Evolutionary conservation across 1,284 basidiomycete species (phyloP), one percentile per base, ranked within the genome.

Genomic region (Anthracocystis panici-leucophaei): DNA sequence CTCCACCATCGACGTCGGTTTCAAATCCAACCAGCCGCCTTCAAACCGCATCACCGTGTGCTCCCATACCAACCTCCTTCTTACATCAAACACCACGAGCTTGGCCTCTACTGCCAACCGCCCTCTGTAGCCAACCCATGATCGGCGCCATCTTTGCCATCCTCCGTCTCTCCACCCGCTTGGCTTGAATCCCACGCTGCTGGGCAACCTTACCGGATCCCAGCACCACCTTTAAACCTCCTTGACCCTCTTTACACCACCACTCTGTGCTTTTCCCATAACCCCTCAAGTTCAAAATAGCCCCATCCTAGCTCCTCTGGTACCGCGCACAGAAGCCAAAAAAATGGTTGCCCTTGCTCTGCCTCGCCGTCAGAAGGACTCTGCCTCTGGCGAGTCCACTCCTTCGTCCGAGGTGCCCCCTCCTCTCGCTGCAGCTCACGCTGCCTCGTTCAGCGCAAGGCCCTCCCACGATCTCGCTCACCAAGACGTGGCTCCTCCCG

Each of bases 121-220:
- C 60, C 54, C 12, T 55, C 51, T 54, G 69, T 76, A 76, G 74
- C 74, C 74, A 76, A 76, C 74, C 59, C 68, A 76, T 76, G 74
- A 65, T 64, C 69, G 65, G 60, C 60, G 57, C 51, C 61, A 63
- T 60, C 51, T 57, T 65, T 55, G 62, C 59, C 48, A 58, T 74
- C 49, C 62, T 69, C 58, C 65, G 55, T 65, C 71, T 68, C 58
- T 74, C 65, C 65, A 68, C 61, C 65, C 58, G 62, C 65, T 65
- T 69, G 62, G 71, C 71, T 74, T 74, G 66, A 69, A 68, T 69
- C 62, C 62, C 65, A 65, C 65, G 71, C 65, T 60, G 65, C 70
- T 73, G 70, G 65, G 57, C 58, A 14, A 50, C 49, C 46, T 45
- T 52, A 12, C 62, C 58, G 41, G 45, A 68, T 65, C 65, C 65